Base-by-base conservation (phyloP, 2,329 filamentous ascomycete species). In the Knoxdaviesia capensis region DNA sequence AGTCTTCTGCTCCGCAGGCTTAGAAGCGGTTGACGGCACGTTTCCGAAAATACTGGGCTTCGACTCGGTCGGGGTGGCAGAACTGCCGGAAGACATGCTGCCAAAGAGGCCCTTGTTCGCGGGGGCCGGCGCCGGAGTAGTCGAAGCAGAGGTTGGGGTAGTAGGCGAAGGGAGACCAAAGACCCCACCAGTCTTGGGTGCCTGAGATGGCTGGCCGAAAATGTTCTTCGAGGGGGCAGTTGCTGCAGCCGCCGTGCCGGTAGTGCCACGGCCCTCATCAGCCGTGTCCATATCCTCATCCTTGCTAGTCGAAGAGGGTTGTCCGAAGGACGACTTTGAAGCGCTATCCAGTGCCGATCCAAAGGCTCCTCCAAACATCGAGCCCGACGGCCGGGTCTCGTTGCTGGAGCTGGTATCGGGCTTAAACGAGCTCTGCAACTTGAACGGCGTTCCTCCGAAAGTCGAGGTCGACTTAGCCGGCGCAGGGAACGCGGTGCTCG, bases 401-500 rank as follows among this genome's bases (percentile, higher is more conserved):
- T 72, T 74, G 44, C 73, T 74, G 1, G 70, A 64, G 38, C 66
- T 65, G 5, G 70, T 66, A 48, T 82, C 77, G 6, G 67, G 65
- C 51, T 76, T 74, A 59, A 84, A 85, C 2, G 71, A 76, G 31
- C 73, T 77, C 35, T 69, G 68, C 10, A 84, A 62, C 49, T 80
- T 78, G 59, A 84, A 84, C 0, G 71, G 67, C 10, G 62, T 58
- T n/a, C 65, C 65, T 30, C 63, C 66, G 51, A 72, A 68, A 6
- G 20, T 20, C 20, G 20, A 20, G 20, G 20, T 20, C 20, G 20
- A 20, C 31, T 38, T 29, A 11, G 31, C 33, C 32, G 58, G 51
- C 6, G 60, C 52, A 2, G 58, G 57, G 47, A 66, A 65, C 2
- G 58, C 53, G 7, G 59, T 61, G 20, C 56, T 53, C 7, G 52